Conservation (phyloP, 2,329 filamentous ascomycete species). For the Aspergillus ochraceus region DNA sequence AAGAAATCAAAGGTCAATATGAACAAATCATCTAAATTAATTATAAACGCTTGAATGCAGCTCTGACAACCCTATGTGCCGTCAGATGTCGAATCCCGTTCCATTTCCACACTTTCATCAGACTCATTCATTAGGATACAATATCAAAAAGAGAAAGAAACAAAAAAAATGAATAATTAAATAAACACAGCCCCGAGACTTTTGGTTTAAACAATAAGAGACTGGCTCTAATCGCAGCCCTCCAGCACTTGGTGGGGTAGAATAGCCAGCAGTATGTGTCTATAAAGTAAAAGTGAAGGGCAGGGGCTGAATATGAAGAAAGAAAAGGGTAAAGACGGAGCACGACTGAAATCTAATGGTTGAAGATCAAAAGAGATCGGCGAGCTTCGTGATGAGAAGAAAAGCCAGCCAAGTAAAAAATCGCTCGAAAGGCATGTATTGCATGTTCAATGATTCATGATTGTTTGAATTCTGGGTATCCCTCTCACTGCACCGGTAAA, state of each 20-base stretch:
- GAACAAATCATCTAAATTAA: slow-evolving; percentile 11
- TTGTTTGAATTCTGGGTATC: not conserved
- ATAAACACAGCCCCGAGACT: slow-evolving; percentile 7
- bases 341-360: not conserved
- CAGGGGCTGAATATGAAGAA: slow-evolving; percentile 1
- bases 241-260: slow-evolving; percentile 24
- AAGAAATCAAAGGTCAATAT: slow-evolving; percentile 8
- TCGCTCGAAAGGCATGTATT: not conserved
- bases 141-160: not conserved
- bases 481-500: not conserved
- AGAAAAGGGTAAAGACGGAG: not conserved
- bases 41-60: not conserved
- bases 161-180: not conserved
- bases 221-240: slow-evolving; percentile 14
- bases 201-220: slow-evolving; percentile 13
- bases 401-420: not conserved
- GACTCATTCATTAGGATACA: not conserved
- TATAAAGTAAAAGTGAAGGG: slow-evolving; percentile 18
- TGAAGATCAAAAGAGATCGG: not conserved
- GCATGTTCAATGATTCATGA: not conserved
- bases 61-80: not conserved
- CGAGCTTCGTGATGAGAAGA: not conserved
- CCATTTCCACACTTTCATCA: not conserved
- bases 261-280: slow-evolving; percentile 13
- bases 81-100: not conserved